Conservation (phyloP, 1,284 basidiomycete species). For the Trametes hirsuta region DNA sequence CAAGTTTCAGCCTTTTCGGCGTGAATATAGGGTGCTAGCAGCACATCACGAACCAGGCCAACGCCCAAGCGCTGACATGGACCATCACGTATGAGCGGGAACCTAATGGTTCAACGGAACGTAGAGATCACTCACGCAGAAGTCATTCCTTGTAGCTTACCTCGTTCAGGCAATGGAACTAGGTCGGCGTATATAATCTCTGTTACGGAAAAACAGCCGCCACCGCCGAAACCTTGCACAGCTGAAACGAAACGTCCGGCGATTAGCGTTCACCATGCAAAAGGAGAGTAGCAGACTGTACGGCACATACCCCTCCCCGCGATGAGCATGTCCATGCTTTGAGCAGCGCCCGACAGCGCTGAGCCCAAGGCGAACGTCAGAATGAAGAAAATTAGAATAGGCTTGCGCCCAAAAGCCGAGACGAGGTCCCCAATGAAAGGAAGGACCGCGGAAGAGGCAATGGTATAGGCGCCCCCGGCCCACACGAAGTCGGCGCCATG, state of each 20-base stretch:
- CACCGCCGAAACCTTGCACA: conserved; percentile 51
- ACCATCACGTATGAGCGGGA: background rate
- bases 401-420: conserved; percentile 22
- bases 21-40: background rate
- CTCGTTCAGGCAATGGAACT: conserved; percentile 22
- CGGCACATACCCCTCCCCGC: conserved; percentile 25
- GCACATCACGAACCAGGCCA: conserved; percentile 1
- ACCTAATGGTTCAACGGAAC: background rate
- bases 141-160: conserved; percentile 18
- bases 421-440: conserved; percentile 27
- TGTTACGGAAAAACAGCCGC: conserved; percentile 43
- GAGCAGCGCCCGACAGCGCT: conserved; percentile 26
- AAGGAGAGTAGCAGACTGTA: background rate
- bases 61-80: conserved; percentile 1
- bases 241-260: conserved; percentile 22
- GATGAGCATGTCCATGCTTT: conserved; percentile 32
- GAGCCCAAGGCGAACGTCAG: conserved; percentile 22
- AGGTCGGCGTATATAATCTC: conserved; percentile 39
- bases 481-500: conserved; percentile 16
- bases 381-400: conserved; percentile 17
- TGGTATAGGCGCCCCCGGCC: conserved; percentile 27
- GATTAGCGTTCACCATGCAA: background rate
- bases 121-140: conserved; percentile 11
- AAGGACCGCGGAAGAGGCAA: conserved; percentile 28
- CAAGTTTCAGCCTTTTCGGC: background rate